Evolutionary conservation across 2,329 filamentous ascomycete genomes (phyloP).

Genomic region (Nigrospora osmanthi): DNA sequence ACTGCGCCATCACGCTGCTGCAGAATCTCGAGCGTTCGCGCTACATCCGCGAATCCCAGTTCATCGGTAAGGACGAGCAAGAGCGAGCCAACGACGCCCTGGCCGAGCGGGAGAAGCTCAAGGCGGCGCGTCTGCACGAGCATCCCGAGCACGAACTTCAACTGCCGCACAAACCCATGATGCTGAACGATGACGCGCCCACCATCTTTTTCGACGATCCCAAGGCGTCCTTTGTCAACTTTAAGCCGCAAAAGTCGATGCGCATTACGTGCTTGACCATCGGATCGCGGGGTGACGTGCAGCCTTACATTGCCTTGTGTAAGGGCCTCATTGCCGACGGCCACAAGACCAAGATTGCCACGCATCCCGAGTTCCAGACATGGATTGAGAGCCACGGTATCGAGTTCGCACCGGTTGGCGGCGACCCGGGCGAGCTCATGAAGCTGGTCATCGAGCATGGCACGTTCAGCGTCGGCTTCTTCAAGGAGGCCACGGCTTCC

Average conservation of each 20-base stretch:
- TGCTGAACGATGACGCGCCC: conserved; percentile 46
- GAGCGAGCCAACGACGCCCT: conserved; percentile 67
- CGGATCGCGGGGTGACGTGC: conserved; percentile 89
- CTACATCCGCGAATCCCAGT: conserved; percentile 61
- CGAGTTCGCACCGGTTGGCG: conserved; percentile 80
- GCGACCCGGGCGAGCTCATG: conserved; percentile 93
- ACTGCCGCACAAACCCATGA: conserved; percentile 37
- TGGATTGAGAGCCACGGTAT: conserved; percentile 95
- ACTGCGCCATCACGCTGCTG: conserved; percentile 77
- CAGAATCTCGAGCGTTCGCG: conserved; percentile 66
- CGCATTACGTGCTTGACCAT: conserved; percentile 91
- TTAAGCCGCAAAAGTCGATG: conserved; percentile 75
- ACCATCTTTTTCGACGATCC: conserved; percentile 87
- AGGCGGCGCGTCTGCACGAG: conserved; percentile 58
- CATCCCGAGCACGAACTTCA: conserved; percentile 42
- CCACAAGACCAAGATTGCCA: conserved; percentile 80
- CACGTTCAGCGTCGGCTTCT: conserved; percentile 89
- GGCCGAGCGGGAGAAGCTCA: conserved; percentile 72
- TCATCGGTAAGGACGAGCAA: conserved; percentile 60
- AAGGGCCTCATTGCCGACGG: conserved; percentile 85
- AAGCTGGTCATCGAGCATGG: conserved; percentile 92
- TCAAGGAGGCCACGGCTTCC: conserved; percentile 76
- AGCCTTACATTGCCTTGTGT: conserved; percentile 94
- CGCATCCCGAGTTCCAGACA: conserved; percentile 78
- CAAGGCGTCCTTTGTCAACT: conserved; percentile 79